Evolutionary conservation across 441 rosid species (phyloP).

Genomic region (Brassica hybrid): DNA sequence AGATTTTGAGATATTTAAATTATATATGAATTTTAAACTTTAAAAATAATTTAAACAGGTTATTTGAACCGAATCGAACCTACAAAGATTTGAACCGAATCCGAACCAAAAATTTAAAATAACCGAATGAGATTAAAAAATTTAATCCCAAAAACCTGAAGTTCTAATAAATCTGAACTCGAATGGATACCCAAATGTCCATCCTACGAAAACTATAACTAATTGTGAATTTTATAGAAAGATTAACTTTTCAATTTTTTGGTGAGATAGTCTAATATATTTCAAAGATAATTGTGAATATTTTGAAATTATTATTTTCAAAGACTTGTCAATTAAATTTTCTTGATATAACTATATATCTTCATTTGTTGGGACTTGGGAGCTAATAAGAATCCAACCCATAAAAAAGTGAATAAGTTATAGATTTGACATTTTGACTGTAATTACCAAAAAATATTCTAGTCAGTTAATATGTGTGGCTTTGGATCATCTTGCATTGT

Average conservation of each 20-base stretch:
- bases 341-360: conserved; percentile 24
- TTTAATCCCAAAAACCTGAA: too few species aligned
- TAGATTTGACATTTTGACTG: conserved; percentile 1
- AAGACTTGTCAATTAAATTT: conserved; percentile 28
- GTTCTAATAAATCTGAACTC: too few species aligned
- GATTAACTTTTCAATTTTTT: neutral
- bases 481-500: conserved; percentile 24
- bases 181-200: too few species aligned
- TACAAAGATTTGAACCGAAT: too few species aligned
- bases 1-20: too few species aligned
- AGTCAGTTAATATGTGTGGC: conserved; percentile 23
- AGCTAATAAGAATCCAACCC: conserved; percentile 27
- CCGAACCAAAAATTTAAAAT: too few species aligned
- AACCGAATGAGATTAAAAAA: too few species aligned
- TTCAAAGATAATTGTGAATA: conserved; percentile 19
- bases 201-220: neutral
- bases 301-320: conserved; percentile 8
- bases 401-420: neutral
- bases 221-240: neutral
- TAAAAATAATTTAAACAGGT: too few species aligned
- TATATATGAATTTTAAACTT: too few species aligned
- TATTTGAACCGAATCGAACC: too few species aligned
- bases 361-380: conserved; percentile 18
- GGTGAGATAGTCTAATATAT: neutral
- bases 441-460: conserved; percentile 13